Evolutionary conservation across 768 basidiomycete genomes (phyloP).

Genomic region (Lentinula lateritia): DNA sequence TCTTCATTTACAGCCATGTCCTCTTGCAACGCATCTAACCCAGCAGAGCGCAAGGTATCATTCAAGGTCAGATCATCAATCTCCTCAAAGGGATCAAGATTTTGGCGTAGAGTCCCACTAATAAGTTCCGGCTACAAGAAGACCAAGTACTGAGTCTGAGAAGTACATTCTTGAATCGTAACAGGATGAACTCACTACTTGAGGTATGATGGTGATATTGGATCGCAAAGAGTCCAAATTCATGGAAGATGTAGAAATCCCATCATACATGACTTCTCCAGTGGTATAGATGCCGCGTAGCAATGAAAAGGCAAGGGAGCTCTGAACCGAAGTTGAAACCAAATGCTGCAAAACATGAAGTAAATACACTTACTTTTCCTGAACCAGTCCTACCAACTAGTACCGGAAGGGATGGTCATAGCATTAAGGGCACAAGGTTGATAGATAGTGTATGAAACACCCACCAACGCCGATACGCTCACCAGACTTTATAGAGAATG

Average conservation of each 20-base stretch:
- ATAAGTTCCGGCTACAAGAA: conserved; percentile 37
- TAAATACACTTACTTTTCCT: conserved; percentile 35
- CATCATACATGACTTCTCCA: conserved; percentile 40
- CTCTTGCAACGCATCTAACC: conserved; percentile 31
- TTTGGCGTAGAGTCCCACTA: conserved; percentile 49
- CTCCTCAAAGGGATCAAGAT: conserved; percentile 54
- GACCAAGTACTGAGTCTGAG: not conserved
- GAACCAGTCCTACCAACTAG: conserved; percentile 56
- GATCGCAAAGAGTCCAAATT: conserved; percentile 40
- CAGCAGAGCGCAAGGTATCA: conserved; percentile 39
- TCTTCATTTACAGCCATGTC: conserved; percentile 17
- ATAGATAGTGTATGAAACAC: not conserved
- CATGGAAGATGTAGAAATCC: conserved; percentile 29
- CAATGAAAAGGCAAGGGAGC: conserved; percentile 41
- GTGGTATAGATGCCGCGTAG: conserved; percentile 44
- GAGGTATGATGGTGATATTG: conserved; percentile 40
- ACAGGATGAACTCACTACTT: conserved; percentile 19
- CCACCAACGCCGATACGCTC: conserved; percentile 38
- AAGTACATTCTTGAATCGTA: not conserved
- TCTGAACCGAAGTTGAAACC: conserved; percentile 13
- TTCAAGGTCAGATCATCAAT: conserved; percentile 47
- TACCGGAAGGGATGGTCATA: not conserved
- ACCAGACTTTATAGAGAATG: conserved; percentile 38
- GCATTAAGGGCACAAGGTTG: not conserved
- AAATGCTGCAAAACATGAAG: not conserved